Conservation (phyloP, 495 filamentous ascomycete genomes). For the Penicillium goetzii region DNA sequence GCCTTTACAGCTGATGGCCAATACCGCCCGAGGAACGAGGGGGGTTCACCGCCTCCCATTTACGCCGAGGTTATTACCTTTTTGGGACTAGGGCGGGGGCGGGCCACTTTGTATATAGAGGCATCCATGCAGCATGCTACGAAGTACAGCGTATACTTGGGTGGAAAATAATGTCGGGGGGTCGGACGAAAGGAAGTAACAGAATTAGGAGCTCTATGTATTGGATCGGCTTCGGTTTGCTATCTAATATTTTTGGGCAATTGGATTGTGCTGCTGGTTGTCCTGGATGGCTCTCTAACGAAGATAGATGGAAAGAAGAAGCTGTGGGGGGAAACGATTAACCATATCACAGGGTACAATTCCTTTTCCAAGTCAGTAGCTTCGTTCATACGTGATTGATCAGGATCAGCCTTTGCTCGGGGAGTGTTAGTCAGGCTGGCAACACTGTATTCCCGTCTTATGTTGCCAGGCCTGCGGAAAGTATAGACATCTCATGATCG, state of each 20-base stretch:
- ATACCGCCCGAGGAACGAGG: conserved; percentile 2
- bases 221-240: background rate
- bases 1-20: background rate
- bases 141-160: conserved; percentile 12
- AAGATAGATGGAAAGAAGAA: too few species aligned
- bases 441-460: too few species aligned
- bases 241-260: background rate
- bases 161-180: background rate
- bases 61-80: conserved; percentile 26
- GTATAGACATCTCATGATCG: too few species aligned
- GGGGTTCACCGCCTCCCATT: conserved; percentile 21
- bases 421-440: too few species aligned
- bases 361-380: too few species aligned
- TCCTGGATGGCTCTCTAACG: background rate
- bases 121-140: background rate
- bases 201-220: background rate
- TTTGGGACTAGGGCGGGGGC: conserved; percentile 27
- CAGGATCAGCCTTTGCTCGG: too few species aligned
- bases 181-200: background rate
- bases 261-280: too few species aligned
- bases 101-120: conserved; percentile 1
- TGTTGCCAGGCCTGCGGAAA: too few species aligned
- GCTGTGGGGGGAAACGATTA: too few species aligned
- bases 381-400: too few species aligned
- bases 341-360: too few species aligned